Percentiles rank a stretch among this genome's conserved stretches.
These are phyloP conservation scores for Kwoniella botswanensis DNA, from an alignment of 768 basidiomycete genomes.

Conservation along the genomic window DNA sequence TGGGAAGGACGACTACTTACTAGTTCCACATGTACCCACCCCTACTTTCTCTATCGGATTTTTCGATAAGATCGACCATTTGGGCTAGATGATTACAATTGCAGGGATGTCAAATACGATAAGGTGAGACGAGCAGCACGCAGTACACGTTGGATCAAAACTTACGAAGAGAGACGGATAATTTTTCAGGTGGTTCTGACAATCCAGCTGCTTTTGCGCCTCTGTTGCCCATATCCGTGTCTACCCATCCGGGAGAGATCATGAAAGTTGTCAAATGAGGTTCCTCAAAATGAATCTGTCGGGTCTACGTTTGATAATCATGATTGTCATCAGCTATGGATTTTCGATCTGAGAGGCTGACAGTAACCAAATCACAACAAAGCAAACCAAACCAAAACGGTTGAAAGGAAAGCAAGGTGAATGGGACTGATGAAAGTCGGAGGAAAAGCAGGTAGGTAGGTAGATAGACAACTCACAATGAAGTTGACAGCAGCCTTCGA, in stretches of 20 bases:
- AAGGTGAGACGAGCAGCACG: not conserved
- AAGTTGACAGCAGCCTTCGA: slow-evolving; percentile 10
- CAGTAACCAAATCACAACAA: too few relatives aligned
- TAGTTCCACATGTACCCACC: slow-evolving; percentile 11
- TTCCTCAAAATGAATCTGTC: slow-evolving; percentile 14
- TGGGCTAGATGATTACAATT: not conserved
- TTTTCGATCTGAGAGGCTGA: too few relatives aligned
- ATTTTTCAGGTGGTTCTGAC: not conserved
- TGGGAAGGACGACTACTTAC: not conserved
- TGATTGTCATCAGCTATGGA: too few relatives aligned
- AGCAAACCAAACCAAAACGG: too few relatives aligned
- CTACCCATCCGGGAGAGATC: slow-evolving; percentile 11
- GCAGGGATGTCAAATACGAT: not conserved
- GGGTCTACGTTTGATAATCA: not conserved
- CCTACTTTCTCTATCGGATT: not conserved
- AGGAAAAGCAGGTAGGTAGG: not conserved
- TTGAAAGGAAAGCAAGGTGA: not conserved
- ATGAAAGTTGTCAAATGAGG: slow-evolving; percentile 6
- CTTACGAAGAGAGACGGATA: not conserved
- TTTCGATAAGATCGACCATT: slow-evolving; percentile 20
- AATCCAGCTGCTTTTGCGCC: not conserved
- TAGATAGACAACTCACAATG: not conserved
- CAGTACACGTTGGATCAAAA: not conserved
- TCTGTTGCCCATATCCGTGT: not conserved
- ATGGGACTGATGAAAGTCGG: not conserved